phyloP scores from a whole-genome alignment of 345 rosid species.

The Anacardium occidentale region DNA sequence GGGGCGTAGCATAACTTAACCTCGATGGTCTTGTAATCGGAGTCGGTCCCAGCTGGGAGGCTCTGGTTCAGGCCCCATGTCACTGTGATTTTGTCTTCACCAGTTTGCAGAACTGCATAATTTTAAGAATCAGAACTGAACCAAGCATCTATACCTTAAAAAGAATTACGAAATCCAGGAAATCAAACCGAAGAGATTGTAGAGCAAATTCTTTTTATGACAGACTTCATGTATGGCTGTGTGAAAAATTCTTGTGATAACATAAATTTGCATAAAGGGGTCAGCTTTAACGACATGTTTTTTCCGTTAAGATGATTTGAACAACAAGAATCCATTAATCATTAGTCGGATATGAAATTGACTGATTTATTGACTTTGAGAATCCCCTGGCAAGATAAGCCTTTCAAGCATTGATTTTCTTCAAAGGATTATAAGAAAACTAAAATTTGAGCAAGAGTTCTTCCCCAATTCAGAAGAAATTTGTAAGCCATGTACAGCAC shows the following conservation, averaged over 20 bases:
- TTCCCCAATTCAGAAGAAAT: not conserved
- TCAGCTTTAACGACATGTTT: not conserved
- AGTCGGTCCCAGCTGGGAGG: constrained; percentile 34
- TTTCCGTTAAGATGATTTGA: no score
- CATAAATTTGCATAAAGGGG: not conserved
- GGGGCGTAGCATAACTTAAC: constrained; percentile 71
- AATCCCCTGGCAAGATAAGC: not conserved
- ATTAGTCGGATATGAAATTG: not conserved
- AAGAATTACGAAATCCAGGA: no score
- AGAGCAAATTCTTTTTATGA: not conserved
- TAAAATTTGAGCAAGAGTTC: not conserved
- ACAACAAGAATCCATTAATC: not conserved
- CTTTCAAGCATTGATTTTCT: not conserved
- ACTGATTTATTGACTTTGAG: not conserved
- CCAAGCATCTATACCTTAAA: not conserved
- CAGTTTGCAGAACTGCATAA: constrained; percentile 47
- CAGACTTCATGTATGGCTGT: not conserved
- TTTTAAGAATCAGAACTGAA: not conserved
- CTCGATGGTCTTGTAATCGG: constrained; percentile 44
- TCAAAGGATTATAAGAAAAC: not conserved
- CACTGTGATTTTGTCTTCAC: constrained; percentile 49
- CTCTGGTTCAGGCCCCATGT: constrained; percentile 57
- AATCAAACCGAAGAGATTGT: not conserved
- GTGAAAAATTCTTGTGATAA: no score
- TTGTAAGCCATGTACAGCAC: not conserved